Evolutionary conservation across 805 yeast species (phyloP).

Genomic region (Maudiozyma pseudohumilis): DNA sequence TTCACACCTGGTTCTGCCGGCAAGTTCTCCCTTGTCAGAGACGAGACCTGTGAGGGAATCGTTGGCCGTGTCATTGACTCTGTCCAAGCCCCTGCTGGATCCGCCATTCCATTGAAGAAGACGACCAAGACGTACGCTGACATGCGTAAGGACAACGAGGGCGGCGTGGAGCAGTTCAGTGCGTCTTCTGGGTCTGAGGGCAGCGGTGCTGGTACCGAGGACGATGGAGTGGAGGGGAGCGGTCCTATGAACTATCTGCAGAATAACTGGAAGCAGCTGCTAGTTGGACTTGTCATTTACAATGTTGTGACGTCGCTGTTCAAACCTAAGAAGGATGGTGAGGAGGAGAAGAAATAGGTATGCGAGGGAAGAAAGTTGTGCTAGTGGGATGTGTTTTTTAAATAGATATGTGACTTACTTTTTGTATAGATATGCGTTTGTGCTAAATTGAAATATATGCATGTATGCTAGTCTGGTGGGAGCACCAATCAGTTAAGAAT

Average conservation of each 20-base stretch:
- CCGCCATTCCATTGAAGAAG: slow-evolving; percentile 19
- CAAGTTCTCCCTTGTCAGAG: slow-evolving; percentile 16
- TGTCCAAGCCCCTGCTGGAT: slow-evolving; percentile 15
- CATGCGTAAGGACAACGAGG: slow-evolving; percentile 13
- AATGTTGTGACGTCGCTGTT: slow-evolving; percentile 6
- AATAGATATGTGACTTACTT: not conserved
- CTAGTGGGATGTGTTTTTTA: not conserved
- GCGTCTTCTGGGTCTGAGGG: slow-evolving; percentile 5
- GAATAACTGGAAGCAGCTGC: slow-evolving; percentile 25
- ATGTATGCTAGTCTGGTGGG: too few species aligned
- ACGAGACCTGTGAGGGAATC: slow-evolving; percentile 13
- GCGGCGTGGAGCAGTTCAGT: slow-evolving; percentile 14
- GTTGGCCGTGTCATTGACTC: slow-evolving; percentile 10
- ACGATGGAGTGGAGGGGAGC: slow-evolving; percentile 13
- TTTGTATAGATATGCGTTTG: too few species aligned
- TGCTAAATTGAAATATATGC: too few species aligned
- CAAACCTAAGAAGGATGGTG: slow-evolving; percentile 2
- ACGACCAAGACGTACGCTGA: slow-evolving; percentile 26
- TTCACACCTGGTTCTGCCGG: slow-evolving; percentile 11
- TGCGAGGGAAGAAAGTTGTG: too few species aligned
- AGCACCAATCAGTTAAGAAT: too few species aligned
- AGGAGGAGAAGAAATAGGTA: not conserved
- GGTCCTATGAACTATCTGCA: slow-evolving; percentile 20
- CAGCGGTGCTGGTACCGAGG: slow-evolving; percentile 13
- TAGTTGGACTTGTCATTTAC: slow-evolving; percentile 21